Evolutionary conservation across 2,329 filamentous ascomycete species (phyloP).

Genomic region (Neurospora sp.): DNA sequence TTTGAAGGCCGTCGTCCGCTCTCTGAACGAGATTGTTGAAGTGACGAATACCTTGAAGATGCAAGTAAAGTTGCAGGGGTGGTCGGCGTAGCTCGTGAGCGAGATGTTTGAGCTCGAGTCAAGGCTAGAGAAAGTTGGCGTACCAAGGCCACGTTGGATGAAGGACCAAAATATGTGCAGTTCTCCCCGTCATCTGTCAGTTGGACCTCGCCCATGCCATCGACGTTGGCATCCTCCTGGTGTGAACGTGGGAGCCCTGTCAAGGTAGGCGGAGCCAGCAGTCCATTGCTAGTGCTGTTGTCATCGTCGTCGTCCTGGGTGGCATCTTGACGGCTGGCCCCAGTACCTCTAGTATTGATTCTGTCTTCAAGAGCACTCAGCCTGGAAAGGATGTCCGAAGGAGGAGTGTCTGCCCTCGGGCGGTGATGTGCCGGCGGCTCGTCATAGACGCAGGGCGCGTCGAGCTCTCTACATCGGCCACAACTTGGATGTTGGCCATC

Average conservation of each 20-base stretch:
- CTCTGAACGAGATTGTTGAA: neutral
- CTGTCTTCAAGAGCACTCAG: neutral
- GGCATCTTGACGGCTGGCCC: neutral
- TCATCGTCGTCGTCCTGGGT: neutral
- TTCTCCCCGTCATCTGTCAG: conserved; percentile 1
- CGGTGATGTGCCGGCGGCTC: neutral
- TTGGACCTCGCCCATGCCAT: conserved; percentile 1
- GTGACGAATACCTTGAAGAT: neutral
- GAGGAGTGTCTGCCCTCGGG: neutral
- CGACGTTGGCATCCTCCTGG: neutral
- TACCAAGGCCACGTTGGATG: neutral
- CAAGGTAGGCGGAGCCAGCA: neutral
- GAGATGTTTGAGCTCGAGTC: neutral
- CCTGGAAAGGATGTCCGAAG: neutral
- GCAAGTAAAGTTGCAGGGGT: neutral
- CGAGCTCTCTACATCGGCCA: neutral
- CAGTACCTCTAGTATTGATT: neutral
- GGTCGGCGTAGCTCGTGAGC: neutral
- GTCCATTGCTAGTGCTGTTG: neutral
- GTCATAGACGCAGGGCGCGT: neutral
- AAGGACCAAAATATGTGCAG: conserved; percentile 1
- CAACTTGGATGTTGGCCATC: neutral
- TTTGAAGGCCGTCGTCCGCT: neutral
- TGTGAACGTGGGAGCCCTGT: neutral
- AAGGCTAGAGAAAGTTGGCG: neutral